Evolutionary conservation across 2,329 filamentous ascomycete genomes (phyloP).

Genomic region (Aspergillaceae sp.): DNA sequence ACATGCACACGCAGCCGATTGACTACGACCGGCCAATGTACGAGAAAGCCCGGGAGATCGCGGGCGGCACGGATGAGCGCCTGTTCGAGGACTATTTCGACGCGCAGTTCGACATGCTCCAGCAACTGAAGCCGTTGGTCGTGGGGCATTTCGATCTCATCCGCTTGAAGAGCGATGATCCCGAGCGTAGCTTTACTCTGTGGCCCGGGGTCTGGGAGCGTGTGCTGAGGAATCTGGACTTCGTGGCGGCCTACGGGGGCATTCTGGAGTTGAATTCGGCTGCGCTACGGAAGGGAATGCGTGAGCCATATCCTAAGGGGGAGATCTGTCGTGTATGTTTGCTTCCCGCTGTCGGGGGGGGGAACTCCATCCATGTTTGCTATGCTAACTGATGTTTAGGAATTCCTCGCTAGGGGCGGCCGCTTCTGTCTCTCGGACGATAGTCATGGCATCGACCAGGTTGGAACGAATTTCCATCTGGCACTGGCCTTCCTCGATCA

Average conservation of each 20-base stretch:
- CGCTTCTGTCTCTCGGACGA: slow-evolving; percentile 90
- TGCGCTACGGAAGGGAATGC: slow-evolving; percentile 78
- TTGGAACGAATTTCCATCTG: slow-evolving; percentile 72
- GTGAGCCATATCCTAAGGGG: slow-evolving; percentile 77
- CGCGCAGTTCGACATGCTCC: slow-evolving; percentile 72
- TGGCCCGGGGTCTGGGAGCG: slow-evolving; percentile 63
- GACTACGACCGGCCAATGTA: slow-evolving; percentile 72
- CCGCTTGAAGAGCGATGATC: slow-evolving; percentile 64
- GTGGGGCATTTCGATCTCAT: slow-evolving; percentile 95
- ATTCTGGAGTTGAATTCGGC: slow-evolving; percentile 85
- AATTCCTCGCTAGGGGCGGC: slow-evolving; percentile 64
- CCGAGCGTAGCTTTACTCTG: slow-evolving; percentile 50
- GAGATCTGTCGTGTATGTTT: slow-evolving; percentile 61
- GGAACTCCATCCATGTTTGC: too few species aligned
- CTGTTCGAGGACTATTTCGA: slow-evolving; percentile 84
- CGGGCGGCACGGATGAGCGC: slow-evolving; percentile 58
- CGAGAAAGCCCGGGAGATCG: slow-evolving; percentile 48
- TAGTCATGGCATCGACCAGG: slow-evolving; percentile 78
- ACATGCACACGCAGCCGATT: slow-evolving; percentile 77
- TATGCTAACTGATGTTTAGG: slow-evolving; percentile 37
- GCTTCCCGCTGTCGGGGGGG: slow-evolving; percentile 2
- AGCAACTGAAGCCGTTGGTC: slow-evolving; percentile 60
- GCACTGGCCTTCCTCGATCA: slow-evolving; percentile 61
- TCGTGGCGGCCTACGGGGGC: slow-evolving; percentile 64
- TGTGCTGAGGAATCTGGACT: slow-evolving; percentile 64